Percentiles rank a stretch among this genome's conserved stretches.
Conservation (phyloP, 148 eudicot genomes). For the Salicornia ramosissima region DNA sequence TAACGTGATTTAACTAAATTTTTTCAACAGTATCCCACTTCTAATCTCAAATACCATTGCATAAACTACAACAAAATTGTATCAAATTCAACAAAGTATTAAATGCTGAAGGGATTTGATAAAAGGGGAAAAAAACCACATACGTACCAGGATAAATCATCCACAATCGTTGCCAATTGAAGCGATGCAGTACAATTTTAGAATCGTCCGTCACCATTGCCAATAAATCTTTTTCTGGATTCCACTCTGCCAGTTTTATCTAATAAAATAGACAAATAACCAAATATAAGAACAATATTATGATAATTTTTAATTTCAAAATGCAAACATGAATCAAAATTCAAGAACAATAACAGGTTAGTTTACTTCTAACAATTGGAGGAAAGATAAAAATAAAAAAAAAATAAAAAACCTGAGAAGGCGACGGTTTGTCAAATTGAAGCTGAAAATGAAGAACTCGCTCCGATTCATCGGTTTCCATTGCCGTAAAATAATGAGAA, state of each 20-base stretch:
- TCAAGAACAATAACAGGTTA: too few relatives aligned
- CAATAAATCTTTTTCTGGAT: constrained; percentile 92
- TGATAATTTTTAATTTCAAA: too few relatives aligned
- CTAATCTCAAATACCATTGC: neutral
- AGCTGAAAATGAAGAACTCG: constrained; percentile 87
- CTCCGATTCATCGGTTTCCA: constrained; percentile 62
- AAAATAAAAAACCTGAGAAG: constrained; percentile 78
- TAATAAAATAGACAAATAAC: constrained; percentile 13
- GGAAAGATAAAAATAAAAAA: too few relatives aligned
- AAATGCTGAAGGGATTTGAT: neutral
- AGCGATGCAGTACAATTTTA: constrained; percentile 80
- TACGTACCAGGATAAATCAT: constrained; percentile 67
- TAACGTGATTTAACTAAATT: neutral
- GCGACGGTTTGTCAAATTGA: constrained; percentile 86
- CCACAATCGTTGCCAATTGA: constrained; percentile 99
- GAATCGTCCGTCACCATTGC: constrained; percentile 99
- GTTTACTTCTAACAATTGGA: too few relatives aligned
- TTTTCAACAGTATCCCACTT: neutral
- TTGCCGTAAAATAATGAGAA: constrained; percentile 12
- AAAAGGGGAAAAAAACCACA: neutral
- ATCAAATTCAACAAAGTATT: neutral
- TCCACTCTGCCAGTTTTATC: constrained; percentile 92
- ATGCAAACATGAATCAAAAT: neutral
- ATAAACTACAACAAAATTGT: neutral
- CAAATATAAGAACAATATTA: neutral